Conservation (phyloP, 345 rosid genomes). For the Pugionium dolabratum region DNA sequence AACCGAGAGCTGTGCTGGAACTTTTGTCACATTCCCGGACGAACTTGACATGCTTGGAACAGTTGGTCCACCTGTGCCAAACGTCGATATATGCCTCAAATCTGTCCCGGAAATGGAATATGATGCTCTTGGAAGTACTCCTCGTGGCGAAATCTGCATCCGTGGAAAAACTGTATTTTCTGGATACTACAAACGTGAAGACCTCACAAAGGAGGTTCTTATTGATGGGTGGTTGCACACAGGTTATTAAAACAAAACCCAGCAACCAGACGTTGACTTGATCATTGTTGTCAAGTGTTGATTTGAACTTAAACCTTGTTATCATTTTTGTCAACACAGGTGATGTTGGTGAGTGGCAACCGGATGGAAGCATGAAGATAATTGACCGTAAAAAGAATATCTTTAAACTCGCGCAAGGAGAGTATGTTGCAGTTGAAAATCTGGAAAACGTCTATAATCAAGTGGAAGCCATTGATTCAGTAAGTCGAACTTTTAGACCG, state of each 20-base stretch:
- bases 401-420: slow-evolving; percentile 93
- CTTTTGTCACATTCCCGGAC: slow-evolving; percentile 78
- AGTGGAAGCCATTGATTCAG: slow-evolving; percentile 64
- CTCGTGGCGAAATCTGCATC: slow-evolving; percentile 80
- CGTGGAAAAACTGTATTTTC: slow-evolving; percentile 67
- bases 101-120: slow-evolving; percentile 88
- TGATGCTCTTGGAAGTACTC: slow-evolving; percentile 72
- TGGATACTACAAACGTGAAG: slow-evolving; percentile 82
- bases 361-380: slow-evolving; percentile 83
- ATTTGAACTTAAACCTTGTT: no score
- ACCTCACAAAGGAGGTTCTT: slow-evolving; percentile 77
- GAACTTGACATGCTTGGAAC: slow-evolving; percentile 74
- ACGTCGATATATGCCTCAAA: slow-evolving; percentile 74
- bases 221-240: slow-evolving; percentile 92
- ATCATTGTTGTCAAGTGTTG: no score
- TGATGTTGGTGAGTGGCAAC: slow-evolving; percentile 92
- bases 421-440: slow-evolving; percentile 87
- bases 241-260: slow-evolving; percentile 42
- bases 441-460: slow-evolving; percentile 72
- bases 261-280: no score
- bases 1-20: slow-evolving; percentile 88
- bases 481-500: slow-evolving; percentile 27
- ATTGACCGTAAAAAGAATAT: slow-evolving; percentile 86
- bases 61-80: slow-evolving; percentile 93
- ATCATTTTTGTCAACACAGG: slow-evolving; percentile 39